A percentile compares a stretch with the other conserved stretches of the same genome.
Conservation (phyloP, 192 early-diverging fungal genomes). For the Oehlia diaphana region DNA sequence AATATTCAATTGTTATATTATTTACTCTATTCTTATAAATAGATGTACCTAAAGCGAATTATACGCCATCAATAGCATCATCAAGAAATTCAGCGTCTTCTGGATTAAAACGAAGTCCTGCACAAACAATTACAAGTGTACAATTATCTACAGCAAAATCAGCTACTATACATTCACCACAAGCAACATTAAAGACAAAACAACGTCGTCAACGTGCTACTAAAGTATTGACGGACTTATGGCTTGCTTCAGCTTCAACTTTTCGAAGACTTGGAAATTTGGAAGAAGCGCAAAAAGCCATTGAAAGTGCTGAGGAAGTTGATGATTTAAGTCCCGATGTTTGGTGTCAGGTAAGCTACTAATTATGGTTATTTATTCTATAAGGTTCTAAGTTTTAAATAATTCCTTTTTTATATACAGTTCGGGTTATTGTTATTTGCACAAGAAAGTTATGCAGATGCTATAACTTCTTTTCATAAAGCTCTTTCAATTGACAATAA, state of each 20-base stretch:
- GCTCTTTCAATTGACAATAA: constrained; percentile 44
- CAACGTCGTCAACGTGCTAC: constrained; percentile 46
- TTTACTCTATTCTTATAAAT: not conserved
- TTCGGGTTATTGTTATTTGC: constrained; percentile 43
- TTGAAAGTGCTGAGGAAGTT: constrained; percentile 57
- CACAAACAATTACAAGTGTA: constrained; percentile 39
- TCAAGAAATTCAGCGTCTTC: constrained; percentile 36
- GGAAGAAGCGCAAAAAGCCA: constrained; percentile 56
- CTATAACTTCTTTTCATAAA: constrained; percentile 51
- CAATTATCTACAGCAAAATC: constrained; percentile 32
- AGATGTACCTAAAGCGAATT: constrained; percentile 41
- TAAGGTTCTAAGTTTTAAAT: not conserved
- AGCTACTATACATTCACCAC: constrained; percentile 29
- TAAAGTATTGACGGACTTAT: constrained; percentile 49
- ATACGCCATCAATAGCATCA: constrained; percentile 41
- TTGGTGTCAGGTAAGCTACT: constrained; percentile 51
- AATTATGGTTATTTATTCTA: not conserved
- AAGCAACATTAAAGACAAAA: constrained; percentile 37
- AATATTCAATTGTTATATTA: not conserved
- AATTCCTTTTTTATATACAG: not conserved
- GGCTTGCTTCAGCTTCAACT: constrained; percentile 54
- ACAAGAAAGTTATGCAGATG: constrained; percentile 40
- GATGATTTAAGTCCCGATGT: constrained; percentile 49
- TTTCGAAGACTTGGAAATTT: constrained; percentile 49
- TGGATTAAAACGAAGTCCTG: constrained; percentile 34